Base-by-base conservation (phyloP, 352 stramenopile genomes). In the Globisporangium nunn region DNA sequence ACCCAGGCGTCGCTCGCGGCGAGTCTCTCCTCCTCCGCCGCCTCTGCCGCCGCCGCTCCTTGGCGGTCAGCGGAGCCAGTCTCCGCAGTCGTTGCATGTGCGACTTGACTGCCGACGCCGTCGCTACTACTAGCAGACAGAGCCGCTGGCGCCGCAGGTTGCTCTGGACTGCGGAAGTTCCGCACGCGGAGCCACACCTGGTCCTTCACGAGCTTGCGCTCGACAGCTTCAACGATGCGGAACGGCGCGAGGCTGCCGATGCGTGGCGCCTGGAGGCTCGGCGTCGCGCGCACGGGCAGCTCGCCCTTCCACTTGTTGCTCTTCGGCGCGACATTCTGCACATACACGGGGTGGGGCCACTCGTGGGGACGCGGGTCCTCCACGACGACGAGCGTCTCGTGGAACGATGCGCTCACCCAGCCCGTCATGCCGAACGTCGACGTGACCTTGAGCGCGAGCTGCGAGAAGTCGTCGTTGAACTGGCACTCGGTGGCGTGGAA, bases 121-220 rank as follows among this genome's bases (percentile, higher is more conserved):
- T 4, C 18, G 43, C 29, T n/a, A 2, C 43, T 48, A 23, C 12
- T 14, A 14, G 11, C 33, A 15, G 29, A 5, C 35, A 28, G 18
- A n/a, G 49, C 37, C 15, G 28, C 44, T 28, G 54, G 14, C 12
- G 61, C 51, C 29, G 56, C 47, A 8, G 40, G 39, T 4, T 43
- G 58, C 30, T 40, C 51, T 41, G 31, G 43, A 65, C 62, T 41
- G 64, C 44, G 31, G 63, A 52, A 61, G 11, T 44, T 39, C 35
- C 71, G 54, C 39, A 85, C 80, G 12, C 70, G 74, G 14, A 91
- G 53, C 81, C 81, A 91, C 15, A 89, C 67, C 4, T 83, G 77
- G 53, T 91, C 78, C 58, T 91, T 87, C 14, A 91, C 66, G 17
- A 89, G 63, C 45, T 87, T 89, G 11, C 81, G 74, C 47, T 88